Base-by-base conservation (phyloP, 78 protist genomes). In the slime mould (Dictyostelium discoideum) region DNA sequence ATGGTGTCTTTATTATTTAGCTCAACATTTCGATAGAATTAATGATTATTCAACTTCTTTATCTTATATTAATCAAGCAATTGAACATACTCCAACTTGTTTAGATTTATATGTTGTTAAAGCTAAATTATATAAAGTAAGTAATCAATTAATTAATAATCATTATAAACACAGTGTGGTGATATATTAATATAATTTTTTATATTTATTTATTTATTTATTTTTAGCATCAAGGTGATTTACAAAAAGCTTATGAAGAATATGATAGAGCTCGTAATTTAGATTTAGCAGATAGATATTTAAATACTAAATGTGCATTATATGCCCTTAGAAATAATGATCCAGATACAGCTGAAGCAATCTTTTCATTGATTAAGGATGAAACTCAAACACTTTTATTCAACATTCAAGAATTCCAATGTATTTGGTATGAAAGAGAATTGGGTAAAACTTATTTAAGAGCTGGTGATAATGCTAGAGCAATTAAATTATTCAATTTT, bases 231-330 rank as follows among this genome's bases (percentile, higher is more conserved):
- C 96, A 72, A 13, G 99, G 99, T 60, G 96, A 96, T 57, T 8
- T 87, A 8, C n/a, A 18, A 10, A 48, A 14, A 2, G 99, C 99
- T 8, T 77, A 93, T 2, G 89, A 74, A 65, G 29, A n/a, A 14
- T 67, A 89, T 63, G 93, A 98, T 50, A 10, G 3, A 3, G 99
- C 99, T 5, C 94, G 99, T 22, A 63, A 78, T 29, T 69, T 98
- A 63, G 99, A 99, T 96, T 78, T 97, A 37, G 99, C 99, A 1
- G 99, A 99, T 85, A 92, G 99, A 11, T 98, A 87, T 85, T 74
- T 98, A 86, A 98, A 98, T 97, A 87, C 98, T 4, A 92, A 96
- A 84, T 50, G 93, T n/a, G 96, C 85, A 26, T 85, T 90, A 81
- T 97, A 96, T 80, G 80, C 93, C 26, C 73, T 98, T 3, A 80